Conservation (phyloP, 176 grass and related monocot species). For the Hyparrhenia diplandra region DNA sequence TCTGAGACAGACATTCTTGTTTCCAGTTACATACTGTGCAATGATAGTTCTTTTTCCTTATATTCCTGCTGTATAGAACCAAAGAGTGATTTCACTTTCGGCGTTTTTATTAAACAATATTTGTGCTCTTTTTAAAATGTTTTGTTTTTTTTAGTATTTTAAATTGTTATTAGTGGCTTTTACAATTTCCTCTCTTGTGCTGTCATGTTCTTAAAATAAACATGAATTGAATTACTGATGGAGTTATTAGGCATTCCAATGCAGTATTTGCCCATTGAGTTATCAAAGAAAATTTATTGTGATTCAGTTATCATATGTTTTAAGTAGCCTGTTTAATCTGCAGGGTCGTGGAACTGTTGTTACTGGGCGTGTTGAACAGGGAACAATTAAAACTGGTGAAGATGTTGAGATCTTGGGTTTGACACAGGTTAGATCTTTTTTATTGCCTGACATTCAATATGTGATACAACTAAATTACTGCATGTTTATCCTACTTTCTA, state of each 20-base stretch:
- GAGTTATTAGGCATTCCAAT: not conserved
- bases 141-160: not conserved
- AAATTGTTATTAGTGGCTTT: not conserved
- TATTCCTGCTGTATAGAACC: too few relatives aligned
- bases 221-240: not conserved
- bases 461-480: too few relatives aligned
- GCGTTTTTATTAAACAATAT: not conserved
- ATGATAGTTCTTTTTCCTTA: not conserved
- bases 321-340: not conserved
- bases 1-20: not conserved
- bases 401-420: constrained; percentile 93
- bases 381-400: constrained; percentile 94
- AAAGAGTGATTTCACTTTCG: not conserved
- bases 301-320: not conserved
- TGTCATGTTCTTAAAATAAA: not conserved
- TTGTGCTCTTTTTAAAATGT: not conserved
- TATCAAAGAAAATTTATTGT: not conserved
- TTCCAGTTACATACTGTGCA: not conserved
- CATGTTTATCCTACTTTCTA: not conserved
- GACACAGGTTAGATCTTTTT: constrained; percentile 43
- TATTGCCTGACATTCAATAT: not conserved
- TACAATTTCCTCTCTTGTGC: not conserved
- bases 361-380: constrained; percentile 91
- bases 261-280: not conserved
- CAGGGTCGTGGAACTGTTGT: constrained; percentile 98